These are phyloP conservation scores for Fusarium ramigenum DNA, from an alignment of 2,329 filamentous ascomycete species.

Conservation along the genomic window DNA sequence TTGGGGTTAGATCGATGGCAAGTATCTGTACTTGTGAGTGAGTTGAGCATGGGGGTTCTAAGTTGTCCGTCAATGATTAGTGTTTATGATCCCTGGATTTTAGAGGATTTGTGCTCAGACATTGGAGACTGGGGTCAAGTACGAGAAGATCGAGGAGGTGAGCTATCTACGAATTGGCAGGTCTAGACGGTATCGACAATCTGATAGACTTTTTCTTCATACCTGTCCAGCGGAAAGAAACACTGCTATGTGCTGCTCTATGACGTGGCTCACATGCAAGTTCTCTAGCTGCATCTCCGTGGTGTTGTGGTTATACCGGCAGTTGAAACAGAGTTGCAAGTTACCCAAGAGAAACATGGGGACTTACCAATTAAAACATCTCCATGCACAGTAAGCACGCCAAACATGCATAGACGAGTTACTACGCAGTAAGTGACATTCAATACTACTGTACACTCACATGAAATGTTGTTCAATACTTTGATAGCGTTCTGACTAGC, in stretches of 20 bases:
- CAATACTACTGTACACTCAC: not conserved
- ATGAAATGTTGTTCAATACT: not conserved
- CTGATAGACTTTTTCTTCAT: not conserved
- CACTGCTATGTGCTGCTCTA: not conserved
- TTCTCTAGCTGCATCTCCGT: not conserved
- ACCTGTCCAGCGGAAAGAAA: not conserved
- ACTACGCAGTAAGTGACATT: not conserved
- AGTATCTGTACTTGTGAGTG: conserved; percentile 23
- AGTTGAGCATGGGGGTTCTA: conserved; percentile 14
- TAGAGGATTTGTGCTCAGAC: not conserved
- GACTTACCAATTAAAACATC: not conserved
- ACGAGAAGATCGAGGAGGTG: not conserved
- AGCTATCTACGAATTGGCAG: not conserved
- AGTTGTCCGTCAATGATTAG: conserved; percentile 2
- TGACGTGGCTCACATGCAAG: conserved; percentile 1
- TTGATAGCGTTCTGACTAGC: not conserved
- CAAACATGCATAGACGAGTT: not conserved
- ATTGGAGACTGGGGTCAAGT: not conserved
- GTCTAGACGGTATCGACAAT: not conserved
- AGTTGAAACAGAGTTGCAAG: conserved; percentile 15
- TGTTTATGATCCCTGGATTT: not conserved
- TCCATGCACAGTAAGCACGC: not conserved
- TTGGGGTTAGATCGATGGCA: conserved; percentile 15
- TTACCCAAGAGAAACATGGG: not conserved
- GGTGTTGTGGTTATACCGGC: conserved; percentile 7